phyloP scores from a whole-genome alignment of 1,139 yeast species.

The Casaregolazyma lundiana region DNA sequence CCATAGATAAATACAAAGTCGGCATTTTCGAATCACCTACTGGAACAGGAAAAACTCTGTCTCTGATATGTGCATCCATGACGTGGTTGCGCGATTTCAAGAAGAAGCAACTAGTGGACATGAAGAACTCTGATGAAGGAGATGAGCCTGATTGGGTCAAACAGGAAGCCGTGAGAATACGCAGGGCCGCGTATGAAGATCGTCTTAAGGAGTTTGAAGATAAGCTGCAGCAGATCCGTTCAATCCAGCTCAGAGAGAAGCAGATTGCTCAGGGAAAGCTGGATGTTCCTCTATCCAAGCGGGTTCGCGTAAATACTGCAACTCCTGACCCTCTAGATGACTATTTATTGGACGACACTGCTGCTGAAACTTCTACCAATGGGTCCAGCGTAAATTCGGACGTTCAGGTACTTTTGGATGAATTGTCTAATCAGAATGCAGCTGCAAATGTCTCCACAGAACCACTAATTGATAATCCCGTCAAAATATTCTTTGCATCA shows the following conservation, averaged over 20 bases:
- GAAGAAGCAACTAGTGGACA: constrained; percentile 18
- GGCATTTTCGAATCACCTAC: constrained; percentile 94
- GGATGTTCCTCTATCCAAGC: not conserved
- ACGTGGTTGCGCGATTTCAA: constrained; percentile 76
- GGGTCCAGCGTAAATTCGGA: constrained; percentile 18
- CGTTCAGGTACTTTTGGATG: constrained; percentile 19
- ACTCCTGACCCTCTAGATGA: constrained; percentile 27
- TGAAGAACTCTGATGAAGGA: constrained; percentile 33
- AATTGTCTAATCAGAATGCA: constrained; percentile 11
- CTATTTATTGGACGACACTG: constrained; percentile 36
- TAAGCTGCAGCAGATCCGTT: constrained; percentile 17
- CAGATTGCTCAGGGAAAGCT: not conserved
- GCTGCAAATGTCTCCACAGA: constrained; percentile 9
- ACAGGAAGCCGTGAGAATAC: constrained; percentile 29
- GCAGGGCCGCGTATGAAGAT: constrained; percentile 30
- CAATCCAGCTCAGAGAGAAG: not conserved
- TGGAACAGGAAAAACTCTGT: constrained; percentile 89
- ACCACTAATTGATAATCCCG: constrained; percentile 13
- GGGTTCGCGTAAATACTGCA: constrained; percentile 12
- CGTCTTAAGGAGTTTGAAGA: constrained; percentile 24
- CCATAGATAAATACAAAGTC: constrained; percentile 58
- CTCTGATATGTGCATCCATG: constrained; percentile 79
- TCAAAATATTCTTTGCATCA: constrained; percentile 63
- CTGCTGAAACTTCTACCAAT: constrained; percentile 8
- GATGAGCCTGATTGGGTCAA: constrained; percentile 40